A percentile compares a stretch with the other conserved stretches of the same genome.
Conservation (phyloP, 768 basidiomycete species). For the Dacryopinax spathularia region DNA sequence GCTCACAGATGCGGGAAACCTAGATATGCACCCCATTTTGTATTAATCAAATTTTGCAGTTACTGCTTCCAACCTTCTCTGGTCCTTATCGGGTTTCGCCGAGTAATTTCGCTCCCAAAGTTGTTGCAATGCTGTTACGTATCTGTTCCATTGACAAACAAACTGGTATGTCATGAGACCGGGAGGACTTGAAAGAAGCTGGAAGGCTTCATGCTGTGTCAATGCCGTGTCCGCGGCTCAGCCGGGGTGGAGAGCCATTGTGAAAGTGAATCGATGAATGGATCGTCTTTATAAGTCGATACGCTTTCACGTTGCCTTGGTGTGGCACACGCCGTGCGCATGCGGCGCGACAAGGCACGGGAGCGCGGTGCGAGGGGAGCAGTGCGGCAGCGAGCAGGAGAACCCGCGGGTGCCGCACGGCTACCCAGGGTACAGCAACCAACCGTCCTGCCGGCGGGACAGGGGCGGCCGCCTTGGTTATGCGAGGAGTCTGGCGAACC, state of each 20-base stretch:
- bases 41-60: not conserved
- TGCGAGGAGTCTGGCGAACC: not conserved
- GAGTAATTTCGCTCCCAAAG: not conserved
- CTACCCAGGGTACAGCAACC: not conserved
- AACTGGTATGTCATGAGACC: not conserved
- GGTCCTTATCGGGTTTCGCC: not conserved
- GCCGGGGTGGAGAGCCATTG: not conserved
- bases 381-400: not conserved
- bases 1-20: no score
- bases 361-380: not conserved
- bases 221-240: not conserved
- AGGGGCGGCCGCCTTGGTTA: no score
- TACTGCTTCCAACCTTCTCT: no score
- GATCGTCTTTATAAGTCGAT: constrained; percentile 1
- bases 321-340: not conserved
- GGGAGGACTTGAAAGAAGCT: not conserved
- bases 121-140: not conserved
- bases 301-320: not conserved
- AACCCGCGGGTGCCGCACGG: not conserved
- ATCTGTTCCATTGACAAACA: not conserved
- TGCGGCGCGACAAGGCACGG: not conserved
- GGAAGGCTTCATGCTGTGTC: not conserved
- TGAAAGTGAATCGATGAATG: constrained; percentile 4
- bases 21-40: not conserved
- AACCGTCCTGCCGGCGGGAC: not conserved